phyloP scores from a whole-genome alignment of 2,329 filamentous ascomycete genomes.

The Fusarium tanahbumbuense region DNA sequence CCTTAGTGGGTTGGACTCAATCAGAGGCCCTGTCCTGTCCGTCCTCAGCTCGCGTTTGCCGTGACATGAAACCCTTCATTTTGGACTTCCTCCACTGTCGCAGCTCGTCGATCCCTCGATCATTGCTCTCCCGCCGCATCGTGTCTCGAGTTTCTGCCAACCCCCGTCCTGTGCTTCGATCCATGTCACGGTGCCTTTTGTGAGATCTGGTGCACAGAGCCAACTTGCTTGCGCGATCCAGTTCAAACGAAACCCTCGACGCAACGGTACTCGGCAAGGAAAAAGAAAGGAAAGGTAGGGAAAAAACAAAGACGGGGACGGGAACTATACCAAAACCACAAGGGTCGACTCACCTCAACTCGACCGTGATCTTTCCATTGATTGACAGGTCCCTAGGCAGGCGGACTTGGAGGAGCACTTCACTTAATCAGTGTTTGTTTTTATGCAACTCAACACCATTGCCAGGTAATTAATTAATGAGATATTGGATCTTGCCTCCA shows the following conservation, averaged over 20 bases:
- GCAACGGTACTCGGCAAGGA: conserved; percentile 13
- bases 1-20: conserved; percentile 11
- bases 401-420: too few relatives aligned
- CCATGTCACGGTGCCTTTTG: conserved; percentile 41
- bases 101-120: conserved; percentile 25
- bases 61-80: conserved; percentile 45
- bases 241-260: conserved; percentile 34
- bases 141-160: conserved; percentile 35
- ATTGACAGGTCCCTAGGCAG: neutral
- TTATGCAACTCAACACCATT: neutral
- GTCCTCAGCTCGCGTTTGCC: conserved; percentile 44
- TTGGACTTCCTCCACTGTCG: conserved; percentile 26
- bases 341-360: neutral
- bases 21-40: conserved; percentile 26
- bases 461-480: neutral
- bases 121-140: conserved; percentile 25
- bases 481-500: neutral
- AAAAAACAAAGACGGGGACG: conserved; percentile 12
- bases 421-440: too few relatives aligned
- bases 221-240: conserved; percentile 40
- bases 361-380: neutral
- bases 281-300: conserved; percentile 13
- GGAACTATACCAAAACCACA: conserved; percentile 12
- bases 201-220: conserved; percentile 46
- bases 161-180: conserved; percentile 41